Evolutionary conservation across 2,329 filamentous ascomycete genomes (phyloP), one percentile per base, ranked within the genome.

Genomic region (Pseudogymnoascus verrucosus): DNA sequence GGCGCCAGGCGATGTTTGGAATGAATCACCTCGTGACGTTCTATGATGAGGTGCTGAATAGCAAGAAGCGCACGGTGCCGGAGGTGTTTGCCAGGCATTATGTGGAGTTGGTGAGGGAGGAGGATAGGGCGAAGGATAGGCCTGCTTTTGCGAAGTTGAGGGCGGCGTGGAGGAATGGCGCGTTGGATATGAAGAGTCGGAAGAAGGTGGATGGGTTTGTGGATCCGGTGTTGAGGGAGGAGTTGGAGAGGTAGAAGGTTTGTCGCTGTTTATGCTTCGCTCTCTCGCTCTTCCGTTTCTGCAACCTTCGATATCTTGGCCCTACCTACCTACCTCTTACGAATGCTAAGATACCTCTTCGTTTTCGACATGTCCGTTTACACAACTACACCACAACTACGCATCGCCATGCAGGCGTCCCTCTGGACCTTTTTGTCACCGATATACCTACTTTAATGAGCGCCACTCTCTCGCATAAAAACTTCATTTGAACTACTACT

Each of bases 11-110:
- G 65, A 77, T 78, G 65, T 77, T 77, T 67, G 89, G 89, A 60
- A 77, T 89, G 71, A 80, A 79, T 64, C 83, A 83, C 72, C 78
- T 91, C 63, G 77, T 89, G 69, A 82, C 82, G 57, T 90, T 87
- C 74, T 90, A 90, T 73, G 81, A 82, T 71, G 78, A 81, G 69
- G 79, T 81, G 67, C 76, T 87, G 63, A 77, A 77, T 64, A 82
- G 80, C 70, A 74, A 73, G 66, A 74, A 72, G 62, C 78, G 76
- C 67, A 70, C 77, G 11, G 80, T 87, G 64, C 78, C 80, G 66
- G 78, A 82, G 64, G 73, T 77, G 66, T 76, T 88, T 61, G 80
- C 82, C 57, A 73, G 72, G 62, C 80, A 87, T 71, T 83, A 84
- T 69, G 75, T 86, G 51, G 76, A 80, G 61, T 73, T 87, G 54